A percentile compares a stretch with the other conserved stretches of the same genome.
These are phyloP conservation scores for Schoenoplectus tabernaemontani DNA, from an alignment of 202 grass and related monocot genomes.

Conservation along the genomic window DNA sequence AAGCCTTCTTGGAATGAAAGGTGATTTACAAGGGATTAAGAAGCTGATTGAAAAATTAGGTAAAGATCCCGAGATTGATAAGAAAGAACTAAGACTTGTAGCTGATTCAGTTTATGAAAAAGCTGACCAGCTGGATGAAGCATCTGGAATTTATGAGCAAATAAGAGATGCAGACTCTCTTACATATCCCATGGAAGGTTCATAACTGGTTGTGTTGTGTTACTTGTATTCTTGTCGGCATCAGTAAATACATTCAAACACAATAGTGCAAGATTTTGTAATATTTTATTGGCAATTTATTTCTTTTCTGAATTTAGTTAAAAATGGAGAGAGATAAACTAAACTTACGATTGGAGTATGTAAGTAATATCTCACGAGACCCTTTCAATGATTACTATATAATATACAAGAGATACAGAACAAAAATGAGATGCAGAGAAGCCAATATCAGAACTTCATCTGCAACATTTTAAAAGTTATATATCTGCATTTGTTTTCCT, in stretches of 20 bases:
- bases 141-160: constrained; percentile 47
- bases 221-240: neutral
- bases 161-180: constrained; percentile 43
- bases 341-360: too few relatives aligned
- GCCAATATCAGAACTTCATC: neutral
- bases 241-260: constrained; percentile 9
- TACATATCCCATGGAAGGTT: constrained; percentile 2
- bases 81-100: constrained; percentile 77
- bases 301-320: neutral
- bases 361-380: neutral
- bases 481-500: neutral
- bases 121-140: constrained; percentile 58
- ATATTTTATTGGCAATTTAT: neutral
- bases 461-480: neutral
- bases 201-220: neutral
- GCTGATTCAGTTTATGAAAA: constrained; percentile 59
- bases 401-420: neutral
- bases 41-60: constrained; percentile 44
- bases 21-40: constrained; percentile 62
- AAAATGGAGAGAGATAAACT: neutral
- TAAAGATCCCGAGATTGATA: constrained; percentile 63
- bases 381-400: neutral
- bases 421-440: neutral
- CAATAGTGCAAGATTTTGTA: neutral
- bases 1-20: constrained; percentile 64